phyloP scores from a whole-genome alignment of 192 early-diverging fungal species.

The Backusella luteola region DNA sequence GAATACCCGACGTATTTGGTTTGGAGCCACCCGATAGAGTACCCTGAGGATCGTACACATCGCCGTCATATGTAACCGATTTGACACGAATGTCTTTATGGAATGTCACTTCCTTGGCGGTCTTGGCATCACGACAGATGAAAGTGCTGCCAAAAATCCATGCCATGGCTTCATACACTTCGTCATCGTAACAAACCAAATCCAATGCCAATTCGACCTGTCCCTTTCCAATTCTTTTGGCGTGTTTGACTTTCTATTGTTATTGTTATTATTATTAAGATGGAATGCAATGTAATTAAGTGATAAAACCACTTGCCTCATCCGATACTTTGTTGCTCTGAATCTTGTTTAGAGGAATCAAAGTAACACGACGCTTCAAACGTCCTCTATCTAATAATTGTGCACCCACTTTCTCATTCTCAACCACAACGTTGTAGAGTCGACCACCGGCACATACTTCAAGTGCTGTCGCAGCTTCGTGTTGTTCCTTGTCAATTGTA shows the following conservation, averaged over 20 bases:
- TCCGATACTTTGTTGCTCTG: conserved; percentile 50
- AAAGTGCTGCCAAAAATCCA: conserved; percentile 94
- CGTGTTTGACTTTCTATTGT: conserved; percentile 56
- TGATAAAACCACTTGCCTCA: conserved; percentile 29
- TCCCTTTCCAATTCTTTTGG: conserved; percentile 82
- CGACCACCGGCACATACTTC: conserved; percentile 94
- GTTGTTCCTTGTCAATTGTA: conserved; percentile 65
- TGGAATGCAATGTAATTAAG: not conserved
- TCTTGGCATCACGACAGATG: conserved; percentile 81
- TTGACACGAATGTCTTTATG: conserved; percentile 77
- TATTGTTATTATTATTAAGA: conserved; percentile 15
- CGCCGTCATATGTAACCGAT: conserved; percentile 96
- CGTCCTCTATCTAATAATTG: conserved; percentile 79
- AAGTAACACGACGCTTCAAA: conserved; percentile 77
- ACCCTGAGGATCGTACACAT: conserved; percentile 95
- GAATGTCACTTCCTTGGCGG: conserved; percentile 88
- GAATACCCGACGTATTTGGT: conserved; percentile 66
- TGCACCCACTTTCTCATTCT: conserved; percentile 77
- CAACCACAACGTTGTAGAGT: conserved; percentile 96
- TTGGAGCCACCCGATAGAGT: conserved; percentile 91
- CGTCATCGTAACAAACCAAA: conserved; percentile 77
- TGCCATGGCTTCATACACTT: conserved; percentile 81
- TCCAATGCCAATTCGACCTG: conserved; percentile 87
- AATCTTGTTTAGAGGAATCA: conserved; percentile 98
- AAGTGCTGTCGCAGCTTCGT: conserved; percentile 72